Evolutionary conservation across 192 early-diverging fungal genomes (phyloP), one percentile per base, ranked within the genome.

Genomic region (Entomortierella parvispora): DNA sequence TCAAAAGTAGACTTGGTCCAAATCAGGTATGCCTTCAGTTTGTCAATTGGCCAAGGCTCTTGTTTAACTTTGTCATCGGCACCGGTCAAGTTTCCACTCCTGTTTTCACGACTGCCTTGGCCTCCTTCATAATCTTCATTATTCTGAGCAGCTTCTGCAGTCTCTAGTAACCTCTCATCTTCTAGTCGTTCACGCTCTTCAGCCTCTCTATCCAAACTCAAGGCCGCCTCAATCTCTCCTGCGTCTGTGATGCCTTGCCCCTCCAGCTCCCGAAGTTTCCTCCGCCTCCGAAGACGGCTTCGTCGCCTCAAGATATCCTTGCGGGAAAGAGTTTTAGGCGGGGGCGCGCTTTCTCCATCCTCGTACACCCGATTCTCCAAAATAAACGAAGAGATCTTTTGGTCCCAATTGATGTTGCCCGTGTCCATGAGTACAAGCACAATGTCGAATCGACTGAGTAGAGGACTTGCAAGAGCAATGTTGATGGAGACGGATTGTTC

Each of bases 361-460:
- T 68, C 58, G 11, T 23, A 32, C 55, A 80, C 65, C 43, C 74
- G 58, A 1, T 47, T 69, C 0, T 55, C 71, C 58, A 74, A 54
- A 62, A 87, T 80, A 71, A 84, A 90, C 0, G 80, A 83, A 0
- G 85, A 83, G 7, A 88, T 84, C 28, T 70, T 89, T 60, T 65
- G 62, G 62, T 94, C 93, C 93, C 93, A 94, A 2, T 77, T 69
- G 4, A 79, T 80, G 65, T 93, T 83, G 14, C 83, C 82, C 0
- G 82, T 79, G 58, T 94, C 93, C 65, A 93, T 75, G 43, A 94
- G 71, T 5, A 93, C 82, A 32, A 93, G 72, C 40, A 93, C 81
- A 18, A 94, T 79, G 50, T 94, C 93, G 71, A 94, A 94, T 22
- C 93, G 81, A 56, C 90, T 92, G 15, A 93, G 74, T 58, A 93